Conservation (phyloP, 2,329 filamentous ascomycete genomes). For the Anthostomella pinea region DNA sequence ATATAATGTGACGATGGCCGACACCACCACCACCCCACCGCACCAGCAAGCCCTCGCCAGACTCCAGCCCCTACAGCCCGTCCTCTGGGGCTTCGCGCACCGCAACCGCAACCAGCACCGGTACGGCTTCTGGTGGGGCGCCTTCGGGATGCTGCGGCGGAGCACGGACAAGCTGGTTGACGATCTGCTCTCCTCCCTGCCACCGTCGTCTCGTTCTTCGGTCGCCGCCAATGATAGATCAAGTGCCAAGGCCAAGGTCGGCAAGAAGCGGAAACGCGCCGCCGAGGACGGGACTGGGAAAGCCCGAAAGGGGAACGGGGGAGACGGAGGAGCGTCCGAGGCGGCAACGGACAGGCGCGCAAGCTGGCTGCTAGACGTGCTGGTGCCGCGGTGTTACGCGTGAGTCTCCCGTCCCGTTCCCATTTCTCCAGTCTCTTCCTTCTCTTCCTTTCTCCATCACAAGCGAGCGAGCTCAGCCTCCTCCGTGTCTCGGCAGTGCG, state of each 20-base stretch:
- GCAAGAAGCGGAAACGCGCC: conserved; percentile 38
- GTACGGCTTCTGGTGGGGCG: conserved; percentile 73
- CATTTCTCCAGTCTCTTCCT: conserved; percentile 1
- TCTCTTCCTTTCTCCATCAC: conserved; percentile 1
- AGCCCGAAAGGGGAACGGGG: conserved; percentile 5
- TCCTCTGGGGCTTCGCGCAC: conserved; percentile 72
- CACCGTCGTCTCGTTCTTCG: no score
- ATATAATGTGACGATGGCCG: neutral
- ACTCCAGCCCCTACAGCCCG: conserved; percentile 32
- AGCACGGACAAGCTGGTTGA: conserved; percentile 54
- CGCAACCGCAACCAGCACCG: conserved; percentile 93
- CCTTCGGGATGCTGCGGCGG: conserved; percentile 70
- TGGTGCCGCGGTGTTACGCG: conserved; percentile 44
- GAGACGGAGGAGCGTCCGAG: conserved; percentile 1
- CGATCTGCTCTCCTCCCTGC: conserved; percentile 31
- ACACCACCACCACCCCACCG: neutral
- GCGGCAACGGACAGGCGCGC: conserved; percentile 26
- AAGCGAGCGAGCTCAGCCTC: no score
- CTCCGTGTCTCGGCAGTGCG: no score
- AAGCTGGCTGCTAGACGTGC: conserved; percentile 37
- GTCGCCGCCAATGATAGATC: no score
- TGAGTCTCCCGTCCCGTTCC: conserved; percentile 28
- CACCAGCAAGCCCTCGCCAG: conserved; percentile 23
- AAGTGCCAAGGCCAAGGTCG: conserved; percentile 13
- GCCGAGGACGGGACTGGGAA: conserved; percentile 9